These are phyloP conservation scores for Saccharum hybrid DNA, from an alignment of 202 grass and related monocot genomes.

Conservation along the genomic window DNA sequence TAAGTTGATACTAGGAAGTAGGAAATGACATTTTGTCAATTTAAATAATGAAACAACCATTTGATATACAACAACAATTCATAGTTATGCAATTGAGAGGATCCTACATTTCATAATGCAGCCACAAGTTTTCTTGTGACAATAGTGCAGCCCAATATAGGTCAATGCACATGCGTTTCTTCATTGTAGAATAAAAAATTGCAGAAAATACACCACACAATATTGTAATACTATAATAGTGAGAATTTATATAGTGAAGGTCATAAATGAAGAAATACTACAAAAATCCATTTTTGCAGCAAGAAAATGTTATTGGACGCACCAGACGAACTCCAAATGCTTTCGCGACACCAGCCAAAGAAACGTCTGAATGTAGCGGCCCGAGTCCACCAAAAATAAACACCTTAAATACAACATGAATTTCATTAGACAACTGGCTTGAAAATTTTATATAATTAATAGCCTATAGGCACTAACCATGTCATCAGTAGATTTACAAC, in stretches of 20 bases:
- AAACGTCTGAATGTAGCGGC: conserved; percentile 91
- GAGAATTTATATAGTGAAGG: conserved; percentile 5
- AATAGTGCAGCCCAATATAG: conserved; percentile 15
- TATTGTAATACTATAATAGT: background rate
- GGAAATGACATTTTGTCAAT: conserved; percentile 29
- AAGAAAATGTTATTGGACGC: conserved; percentile 29
- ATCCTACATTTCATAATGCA: conserved; percentile 40
- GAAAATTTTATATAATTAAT: conserved; percentile 46
- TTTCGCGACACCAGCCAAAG: conserved; percentile 88
- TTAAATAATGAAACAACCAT: conserved; percentile 26
- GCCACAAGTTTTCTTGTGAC: conserved; percentile 23
- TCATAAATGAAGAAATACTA: conserved; percentile 17
- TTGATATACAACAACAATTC: conserved; percentile 18
- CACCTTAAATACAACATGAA: conserved; percentile 62
- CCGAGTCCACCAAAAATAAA: conserved; percentile 95
- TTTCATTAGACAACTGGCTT: conserved; percentile 25
- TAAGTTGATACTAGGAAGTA: conserved; percentile 33
- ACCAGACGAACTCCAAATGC: conserved; percentile 99
- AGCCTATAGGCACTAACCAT: conserved; percentile 58
- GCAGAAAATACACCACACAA: conserved; percentile 22
- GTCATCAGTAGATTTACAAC: conserved; percentile 69
- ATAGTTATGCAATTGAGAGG: conserved; percentile 23
- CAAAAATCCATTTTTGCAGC: conserved; percentile 3
- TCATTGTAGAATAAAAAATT: conserved; percentile 36
- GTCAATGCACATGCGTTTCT: conserved; percentile 29